These are phyloP conservation scores for Yamadazyma oceani DNA, from an alignment of 1,139 yeast genomes.

Conservation along the genomic window DNA sequence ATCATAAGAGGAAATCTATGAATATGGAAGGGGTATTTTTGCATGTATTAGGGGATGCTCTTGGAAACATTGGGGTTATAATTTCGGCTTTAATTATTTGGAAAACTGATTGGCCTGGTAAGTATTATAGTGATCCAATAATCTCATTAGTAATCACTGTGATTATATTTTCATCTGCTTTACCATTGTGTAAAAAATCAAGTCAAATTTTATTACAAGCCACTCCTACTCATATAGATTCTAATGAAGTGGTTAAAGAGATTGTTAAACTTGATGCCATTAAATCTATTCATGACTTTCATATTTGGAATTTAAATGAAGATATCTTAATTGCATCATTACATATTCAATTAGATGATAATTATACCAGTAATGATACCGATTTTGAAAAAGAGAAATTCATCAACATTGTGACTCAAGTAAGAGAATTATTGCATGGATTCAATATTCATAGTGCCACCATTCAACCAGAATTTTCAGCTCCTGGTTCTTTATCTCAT, in stretches of 20 bases:
- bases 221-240: conserved; percentile 79
- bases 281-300: conserved; percentile 88
- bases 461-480: conserved; percentile 80
- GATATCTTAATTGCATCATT: conserved; percentile 84
- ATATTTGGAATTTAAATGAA: conserved; percentile 94
- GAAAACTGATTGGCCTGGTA: conserved; percentile 91
- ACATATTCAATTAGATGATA: conserved; percentile 70
- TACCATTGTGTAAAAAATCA: conserved; percentile 85
- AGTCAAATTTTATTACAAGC: conserved; percentile 90
- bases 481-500: background rate
- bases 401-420: conserved; percentile 68
- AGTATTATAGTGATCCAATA: conserved; percentile 79
- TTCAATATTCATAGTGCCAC: conserved; percentile 93
- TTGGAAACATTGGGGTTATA: conserved; percentile 94
- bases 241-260: conserved; percentile 70
- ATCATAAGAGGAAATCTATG: conserved; percentile 57
- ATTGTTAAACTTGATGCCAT: conserved; percentile 71
- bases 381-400: conserved; percentile 48
- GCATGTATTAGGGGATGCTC: conserved; percentile 94
- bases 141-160: conserved; percentile 83
- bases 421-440: conserved; percentile 75
- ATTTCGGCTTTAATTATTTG: conserved; percentile 86
- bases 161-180: conserved; percentile 86
- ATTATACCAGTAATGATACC: conserved; percentile 31
- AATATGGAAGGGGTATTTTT: conserved; percentile 97